A percentile compares a stretch with the other conserved stretches of the same genome.
Conservation (phyloP, 2,329 filamentous ascomycete species). For the Hymenoscyphus infarciens region DNA sequence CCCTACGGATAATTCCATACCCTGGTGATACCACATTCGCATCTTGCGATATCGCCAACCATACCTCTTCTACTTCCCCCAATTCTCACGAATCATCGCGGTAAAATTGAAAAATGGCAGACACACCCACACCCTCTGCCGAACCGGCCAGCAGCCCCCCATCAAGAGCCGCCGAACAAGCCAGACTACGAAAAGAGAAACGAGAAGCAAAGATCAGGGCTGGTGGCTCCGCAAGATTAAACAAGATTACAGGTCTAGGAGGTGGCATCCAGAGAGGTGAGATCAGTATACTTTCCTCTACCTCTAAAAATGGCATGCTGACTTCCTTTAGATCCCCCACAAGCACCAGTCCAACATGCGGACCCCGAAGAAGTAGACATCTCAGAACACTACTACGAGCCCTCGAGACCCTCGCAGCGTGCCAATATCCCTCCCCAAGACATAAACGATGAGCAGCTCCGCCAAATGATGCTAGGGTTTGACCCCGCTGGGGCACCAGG, state of each 20-base stretch:
- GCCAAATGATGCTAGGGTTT: slow-evolving; percentile 62
- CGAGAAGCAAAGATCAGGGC: slow-evolving; percentile 75
- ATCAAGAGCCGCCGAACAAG: slow-evolving; percentile 56
- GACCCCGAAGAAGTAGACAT: slow-evolving; percentile 78
- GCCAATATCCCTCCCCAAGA: slow-evolving; percentile 23
- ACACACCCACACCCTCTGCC: slow-evolving; percentile 25
- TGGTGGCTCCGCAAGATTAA: slow-evolving; percentile 65
- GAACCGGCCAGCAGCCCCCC: slow-evolving; percentile 26
- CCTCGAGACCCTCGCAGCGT: slow-evolving; percentile 44
- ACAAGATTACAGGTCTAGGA: slow-evolving; percentile 71
- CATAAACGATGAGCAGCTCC: slow-evolving; percentile 56
- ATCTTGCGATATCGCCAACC: slow-evolving; percentile 1
- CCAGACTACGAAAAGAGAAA: slow-evolving; percentile 72
- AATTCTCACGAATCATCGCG: background rate
- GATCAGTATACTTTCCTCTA: background rate
- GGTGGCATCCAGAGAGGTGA: slow-evolving; percentile 51
- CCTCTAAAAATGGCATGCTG: background rate
- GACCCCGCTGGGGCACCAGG: slow-evolving; percentile 40
- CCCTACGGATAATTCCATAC: background rate
- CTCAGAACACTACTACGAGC: slow-evolving; percentile 65
- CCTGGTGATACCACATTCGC: too few relatives aligned
- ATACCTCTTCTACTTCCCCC: background rate
- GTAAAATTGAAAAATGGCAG: slow-evolving; percentile 30
- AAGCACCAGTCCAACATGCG: slow-evolving; percentile 41
- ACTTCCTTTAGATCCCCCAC: slow-evolving; percentile 28